These are phyloP conservation scores for Breviolum minutum DNA, from an alignment of 73 alveolate genomes.

Conservation along the genomic window DNA sequence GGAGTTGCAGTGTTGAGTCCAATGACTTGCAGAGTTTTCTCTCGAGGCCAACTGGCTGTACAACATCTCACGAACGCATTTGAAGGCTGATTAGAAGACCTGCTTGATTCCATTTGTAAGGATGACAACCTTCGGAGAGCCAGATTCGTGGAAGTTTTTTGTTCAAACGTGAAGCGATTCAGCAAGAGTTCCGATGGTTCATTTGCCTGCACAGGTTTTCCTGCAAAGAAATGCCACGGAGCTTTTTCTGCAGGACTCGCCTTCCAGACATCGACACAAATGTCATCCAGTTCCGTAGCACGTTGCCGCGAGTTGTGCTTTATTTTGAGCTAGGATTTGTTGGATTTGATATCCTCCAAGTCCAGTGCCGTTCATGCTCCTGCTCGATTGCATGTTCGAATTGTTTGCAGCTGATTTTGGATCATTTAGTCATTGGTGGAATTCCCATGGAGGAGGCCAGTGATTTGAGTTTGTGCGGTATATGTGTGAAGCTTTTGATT, in stretches of 20 bases:
- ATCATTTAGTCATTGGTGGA: neutral
- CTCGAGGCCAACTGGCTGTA: constrained; percentile 20
- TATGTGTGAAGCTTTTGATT: too few relatives aligned
- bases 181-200: too few relatives aligned
- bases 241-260: constrained; percentile 9
- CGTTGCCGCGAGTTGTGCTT: too few relatives aligned
- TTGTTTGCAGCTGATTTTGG: neutral
- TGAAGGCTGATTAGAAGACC: neutral
- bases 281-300: too few relatives aligned
- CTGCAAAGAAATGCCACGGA: neutral
- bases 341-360: too few relatives aligned
- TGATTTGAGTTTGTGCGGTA: neutral
- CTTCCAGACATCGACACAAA: too few relatives aligned
- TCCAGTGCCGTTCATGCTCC: too few relatives aligned
- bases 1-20: neutral
- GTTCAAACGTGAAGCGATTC: too few relatives aligned
- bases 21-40: neutral
- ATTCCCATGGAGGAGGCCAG: constrained; percentile 49
- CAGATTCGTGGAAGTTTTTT: too few relatives aligned
- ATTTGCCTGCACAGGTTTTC: too few relatives aligned
- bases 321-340: too few relatives aligned
- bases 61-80: constrained; percentile 36
- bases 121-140: neutral
- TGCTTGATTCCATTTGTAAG: neutral
- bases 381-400: too few relatives aligned